Conservation (phyloP, 1,284 basidiomycete species). For the Cerrena zonata region DNA sequence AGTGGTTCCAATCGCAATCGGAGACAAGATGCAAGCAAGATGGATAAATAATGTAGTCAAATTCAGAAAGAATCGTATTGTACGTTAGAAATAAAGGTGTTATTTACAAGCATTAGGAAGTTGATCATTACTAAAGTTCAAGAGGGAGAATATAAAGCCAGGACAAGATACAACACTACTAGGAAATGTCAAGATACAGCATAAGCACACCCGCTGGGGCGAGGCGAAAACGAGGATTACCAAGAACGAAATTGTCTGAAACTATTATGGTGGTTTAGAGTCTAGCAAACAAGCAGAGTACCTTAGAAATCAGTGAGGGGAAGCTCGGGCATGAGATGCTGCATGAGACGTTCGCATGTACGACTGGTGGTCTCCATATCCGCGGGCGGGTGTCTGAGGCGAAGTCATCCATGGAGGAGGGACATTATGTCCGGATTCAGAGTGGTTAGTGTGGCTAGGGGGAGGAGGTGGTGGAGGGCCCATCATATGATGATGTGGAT, state of each 20-base stretch:
- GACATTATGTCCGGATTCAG: slow-evolving; percentile 21
- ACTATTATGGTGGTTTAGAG: neutral
- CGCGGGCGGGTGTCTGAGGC: slow-evolving; percentile 22
- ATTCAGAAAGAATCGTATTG: neutral
- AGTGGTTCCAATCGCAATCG: neutral
- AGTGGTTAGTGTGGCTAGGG: slow-evolving; percentile 17
- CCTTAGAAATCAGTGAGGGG: slow-evolving; percentile 29
- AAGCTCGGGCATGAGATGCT: slow-evolving; percentile 34
- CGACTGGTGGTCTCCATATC: slow-evolving; percentile 51
- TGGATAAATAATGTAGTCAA: too few species aligned
- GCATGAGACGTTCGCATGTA: slow-evolving; percentile 52
- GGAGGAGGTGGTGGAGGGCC: slow-evolving; percentile 23
- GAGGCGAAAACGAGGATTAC: neutral
- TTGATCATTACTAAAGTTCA: neutral
- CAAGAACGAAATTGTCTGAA: neutral
- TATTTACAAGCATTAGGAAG: neutral
- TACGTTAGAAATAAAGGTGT: neutral
- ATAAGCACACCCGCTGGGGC: neutral
- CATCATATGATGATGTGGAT: slow-evolving; percentile 45
- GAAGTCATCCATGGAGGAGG: slow-evolving; percentile 47
- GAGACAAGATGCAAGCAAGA: neutral
- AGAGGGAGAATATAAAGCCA: neutral
- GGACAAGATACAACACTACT: neutral
- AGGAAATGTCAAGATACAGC: neutral
- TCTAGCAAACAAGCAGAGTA: neutral